phyloP scores from a whole-genome alignment of 1,284 basidiomycete genomes.

The Heterobasidion occidentale region DNA sequence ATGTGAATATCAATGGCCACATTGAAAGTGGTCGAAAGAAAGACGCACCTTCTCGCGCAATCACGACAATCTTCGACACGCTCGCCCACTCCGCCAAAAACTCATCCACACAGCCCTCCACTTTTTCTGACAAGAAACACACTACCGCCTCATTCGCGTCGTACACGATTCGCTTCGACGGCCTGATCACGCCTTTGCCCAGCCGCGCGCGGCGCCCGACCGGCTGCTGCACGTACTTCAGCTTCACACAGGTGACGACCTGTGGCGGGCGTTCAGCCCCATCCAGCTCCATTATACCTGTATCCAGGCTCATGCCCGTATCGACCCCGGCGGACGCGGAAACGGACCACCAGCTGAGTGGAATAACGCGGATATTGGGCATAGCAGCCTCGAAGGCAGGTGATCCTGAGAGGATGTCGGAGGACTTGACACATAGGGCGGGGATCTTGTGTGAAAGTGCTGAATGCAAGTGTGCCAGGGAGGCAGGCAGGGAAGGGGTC shows the following conservation, averaged over 20 bases:
- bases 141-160: slow-evolving; percentile 81
- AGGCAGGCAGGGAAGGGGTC: slow-evolving; percentile 24
- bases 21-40: background rate
- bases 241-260: slow-evolving; percentile 80
- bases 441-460: slow-evolving; percentile 70
- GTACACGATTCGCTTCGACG: slow-evolving; percentile 79
- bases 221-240: slow-evolving; percentile 82
- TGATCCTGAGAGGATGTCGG: slow-evolving; percentile 72
- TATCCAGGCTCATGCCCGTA: background rate
- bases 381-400: slow-evolving; percentile 84
- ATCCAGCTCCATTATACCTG: background rate
- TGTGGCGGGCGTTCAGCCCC: slow-evolving; percentile 20
- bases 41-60: slow-evolving; percentile 71
- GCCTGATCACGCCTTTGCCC: slow-evolving; percentile 58
- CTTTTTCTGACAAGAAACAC: slow-evolving; percentile 78
- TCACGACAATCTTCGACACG: slow-evolving; percentile 87
- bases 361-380: slow-evolving; percentile 83
- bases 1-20: slow-evolving; percentile 1
- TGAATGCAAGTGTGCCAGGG: slow-evolving; percentile 52
- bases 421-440: slow-evolving; percentile 74
- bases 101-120: slow-evolving; percentile 81
- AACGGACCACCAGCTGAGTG: slow-evolving; percentile 82
- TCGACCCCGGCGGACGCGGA: background rate
- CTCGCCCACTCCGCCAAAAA: slow-evolving; percentile 89
- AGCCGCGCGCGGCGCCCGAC: slow-evolving; percentile 61